Base-by-base conservation (phyloP, 2,329 filamentous ascomycete species). In the Colletotrichum sp. region DNA sequence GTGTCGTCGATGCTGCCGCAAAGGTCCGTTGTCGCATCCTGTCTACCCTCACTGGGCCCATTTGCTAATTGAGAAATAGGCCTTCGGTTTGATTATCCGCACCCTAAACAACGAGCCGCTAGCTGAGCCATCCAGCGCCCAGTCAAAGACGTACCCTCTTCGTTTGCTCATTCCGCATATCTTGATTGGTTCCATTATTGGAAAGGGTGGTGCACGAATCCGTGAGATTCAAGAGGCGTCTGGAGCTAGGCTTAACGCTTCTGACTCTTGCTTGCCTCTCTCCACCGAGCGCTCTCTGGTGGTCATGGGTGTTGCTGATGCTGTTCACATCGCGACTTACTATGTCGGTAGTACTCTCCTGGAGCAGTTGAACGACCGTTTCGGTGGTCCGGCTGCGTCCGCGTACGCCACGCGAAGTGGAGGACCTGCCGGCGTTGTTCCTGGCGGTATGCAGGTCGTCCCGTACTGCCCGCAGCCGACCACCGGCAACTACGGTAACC, bases 171-270 rank as follows among this genome's bases (percentile, higher is more conserved):
- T 99, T 80, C 97, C 97, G 22, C 97, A 98, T 83, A 97, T 99
- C 81, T 91, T 99, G 74, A 99, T 99, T 81, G 97, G 97, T 68
- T 98, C 96, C 76, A 98, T 99, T 86, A 99, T 99, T 85, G 97
- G 97, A 82, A 99, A 99, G 88, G 95, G 94, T 78, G 97, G 97
- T 79, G 94, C 96, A 75, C 94, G 97, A 78, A 99, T 99, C 84
- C 95, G 97, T 79, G 97, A 99, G 87, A 99, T 99, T 77, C 97
- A 99, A 85, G 97, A 99, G 84, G 96, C 96, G 25, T 99, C 97
- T 19, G 98, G 98, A 76, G 97, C 97, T 70, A 94, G 98, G 77
- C 91, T 99, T 61, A 99, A 99, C 85, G 97, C 97, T 30, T 99
- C 97, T 8, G 97, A 98, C 84, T 94, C 96, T 7, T 98, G 96